A percentile compares a stretch with the other conserved stretches of the same genome.
phyloP scores from a whole-genome alignment of 371 early-diverging fungal genomes.

The Catenaria anguillulae region DNA sequence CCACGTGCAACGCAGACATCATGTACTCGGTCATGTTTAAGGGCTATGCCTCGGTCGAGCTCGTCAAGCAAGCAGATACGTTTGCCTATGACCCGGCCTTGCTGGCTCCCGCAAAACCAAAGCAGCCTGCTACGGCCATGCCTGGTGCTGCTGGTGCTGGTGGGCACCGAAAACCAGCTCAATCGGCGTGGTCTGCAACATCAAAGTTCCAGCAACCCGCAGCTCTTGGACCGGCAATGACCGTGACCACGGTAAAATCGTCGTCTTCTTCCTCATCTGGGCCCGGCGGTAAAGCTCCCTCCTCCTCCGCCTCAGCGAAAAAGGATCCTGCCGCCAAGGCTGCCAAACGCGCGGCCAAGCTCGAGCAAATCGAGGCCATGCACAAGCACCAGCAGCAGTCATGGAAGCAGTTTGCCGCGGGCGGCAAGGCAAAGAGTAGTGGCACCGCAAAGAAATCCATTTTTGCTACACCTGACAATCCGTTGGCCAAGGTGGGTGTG shows the following conservation, averaged over 20 bases:
- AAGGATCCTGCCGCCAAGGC: conserved; percentile 3
- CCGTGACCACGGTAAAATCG: too few species aligned
- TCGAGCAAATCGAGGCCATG: conserved; percentile 2
- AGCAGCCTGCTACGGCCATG: neutral
- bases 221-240: neutral
- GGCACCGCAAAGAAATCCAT: conserved; percentile 17
- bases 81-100: neutral
- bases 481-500: conserved; percentile 28
- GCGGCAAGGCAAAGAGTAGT: conserved; percentile 4
- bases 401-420: conserved; percentile 7
- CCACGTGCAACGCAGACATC: neutral
- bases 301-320: neutral
- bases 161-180: neutral
- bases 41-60: conserved; percentile 2
- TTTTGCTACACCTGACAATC: conserved; percentile 31
- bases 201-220: neutral
- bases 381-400: conserved; percentile 1
- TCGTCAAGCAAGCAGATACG: neutral
- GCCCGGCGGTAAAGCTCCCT: neutral
- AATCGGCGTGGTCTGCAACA: neutral
- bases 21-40: conserved; percentile 2
- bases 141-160: neutral
- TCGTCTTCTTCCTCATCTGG: too few species aligned
- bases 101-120: neutral
- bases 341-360: conserved; percentile 10